Percentiles rank a stretch among this genome's conserved stretches.
These are phyloP conservation scores for Scheffersomyces cryptocercus DNA, from an alignment of 1,139 yeast species.

Conservation along the genomic window DNA sequence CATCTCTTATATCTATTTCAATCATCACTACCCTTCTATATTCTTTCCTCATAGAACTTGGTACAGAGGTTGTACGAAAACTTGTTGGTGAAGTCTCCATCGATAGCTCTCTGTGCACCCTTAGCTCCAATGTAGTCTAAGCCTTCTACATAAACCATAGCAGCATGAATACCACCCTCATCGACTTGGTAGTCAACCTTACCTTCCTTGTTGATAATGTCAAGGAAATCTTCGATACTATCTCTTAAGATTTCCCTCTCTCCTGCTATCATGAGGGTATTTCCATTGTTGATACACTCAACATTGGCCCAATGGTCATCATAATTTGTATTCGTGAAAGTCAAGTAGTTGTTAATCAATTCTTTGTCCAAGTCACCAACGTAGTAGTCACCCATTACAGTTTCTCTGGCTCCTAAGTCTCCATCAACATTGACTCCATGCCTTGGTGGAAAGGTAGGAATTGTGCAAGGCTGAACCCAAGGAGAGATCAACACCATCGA, in stretches of 20 bases:
- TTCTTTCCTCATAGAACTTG: constrained; percentile 11
- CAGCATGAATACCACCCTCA: constrained; percentile 35
- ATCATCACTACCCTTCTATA: neutral
- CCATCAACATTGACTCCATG: constrained; percentile 28
- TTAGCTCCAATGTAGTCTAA: constrained; percentile 26
- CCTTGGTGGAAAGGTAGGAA: constrained; percentile 18
- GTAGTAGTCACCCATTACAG: constrained; percentile 31
- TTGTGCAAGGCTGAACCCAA: constrained; percentile 38
- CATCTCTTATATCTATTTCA: too few species aligned
- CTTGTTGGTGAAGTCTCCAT: constrained; percentile 29
- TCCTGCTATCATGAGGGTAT: constrained; percentile 35
- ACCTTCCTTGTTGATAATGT: constrained; percentile 18
- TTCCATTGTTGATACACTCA: constrained; percentile 26
- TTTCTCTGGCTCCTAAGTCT: constrained; percentile 32
- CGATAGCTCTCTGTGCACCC: constrained; percentile 25
- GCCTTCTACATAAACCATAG: constrained; percentile 31
- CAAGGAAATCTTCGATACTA: constrained; percentile 27
- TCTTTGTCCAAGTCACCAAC: constrained; percentile 21
- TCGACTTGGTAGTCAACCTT: constrained; percentile 24
- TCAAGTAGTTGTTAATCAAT: constrained; percentile 20
- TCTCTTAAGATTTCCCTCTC: constrained; percentile 35
- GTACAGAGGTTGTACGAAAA: constrained; percentile 19
- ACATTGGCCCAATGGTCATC: constrained; percentile 33
- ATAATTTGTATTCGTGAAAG: constrained; percentile 25
- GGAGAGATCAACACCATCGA: constrained; percentile 42